phyloP scores from a whole-genome alignment of 176 grass and related monocot species.

The Olyra latifolia region DNA sequence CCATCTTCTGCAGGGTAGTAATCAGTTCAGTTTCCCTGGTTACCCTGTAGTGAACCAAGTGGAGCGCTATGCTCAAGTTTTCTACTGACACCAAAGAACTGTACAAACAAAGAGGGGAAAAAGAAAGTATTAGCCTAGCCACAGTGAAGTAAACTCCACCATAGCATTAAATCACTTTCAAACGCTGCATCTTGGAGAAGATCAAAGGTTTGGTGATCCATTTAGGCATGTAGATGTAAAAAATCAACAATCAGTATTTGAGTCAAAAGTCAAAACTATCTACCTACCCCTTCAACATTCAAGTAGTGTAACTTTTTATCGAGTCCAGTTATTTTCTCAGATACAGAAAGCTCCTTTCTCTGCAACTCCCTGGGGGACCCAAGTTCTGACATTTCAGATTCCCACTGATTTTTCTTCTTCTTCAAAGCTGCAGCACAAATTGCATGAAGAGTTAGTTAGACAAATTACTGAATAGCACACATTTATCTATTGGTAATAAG shows the following conservation, averaged over 20 bases:
- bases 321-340: constrained; percentile 90
- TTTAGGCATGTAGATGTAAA: not conserved
- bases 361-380: constrained; percentile 84
- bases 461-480: constrained; percentile 16
- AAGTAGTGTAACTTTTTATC: constrained; percentile 90
- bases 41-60: too few relatives aligned
- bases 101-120: not conserved
- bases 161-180: not conserved
- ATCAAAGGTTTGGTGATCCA: not conserved
- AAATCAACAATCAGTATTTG: not conserved
- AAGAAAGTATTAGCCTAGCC: not conserved
- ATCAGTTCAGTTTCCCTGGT: too few relatives aligned
- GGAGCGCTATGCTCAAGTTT: not conserved
- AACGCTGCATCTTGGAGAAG: not conserved
- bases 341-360: constrained; percentile 80
- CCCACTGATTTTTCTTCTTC: constrained; percentile 67
- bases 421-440: constrained; percentile 75
- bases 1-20: too few relatives aligned
- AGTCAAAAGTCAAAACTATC: constrained; percentile 12
- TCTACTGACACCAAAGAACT: not conserved
- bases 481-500: constrained; percentile 15
- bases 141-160: not conserved
- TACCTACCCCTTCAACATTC: constrained; percentile 78
- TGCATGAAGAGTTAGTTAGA: constrained; percentile 31
- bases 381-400: constrained; percentile 81